Evolutionary conservation across 768 basidiomycete genomes (phyloP), one percentile per base, ranked within the genome.

Genomic region (Leucocoprinus sp.): DNA sequence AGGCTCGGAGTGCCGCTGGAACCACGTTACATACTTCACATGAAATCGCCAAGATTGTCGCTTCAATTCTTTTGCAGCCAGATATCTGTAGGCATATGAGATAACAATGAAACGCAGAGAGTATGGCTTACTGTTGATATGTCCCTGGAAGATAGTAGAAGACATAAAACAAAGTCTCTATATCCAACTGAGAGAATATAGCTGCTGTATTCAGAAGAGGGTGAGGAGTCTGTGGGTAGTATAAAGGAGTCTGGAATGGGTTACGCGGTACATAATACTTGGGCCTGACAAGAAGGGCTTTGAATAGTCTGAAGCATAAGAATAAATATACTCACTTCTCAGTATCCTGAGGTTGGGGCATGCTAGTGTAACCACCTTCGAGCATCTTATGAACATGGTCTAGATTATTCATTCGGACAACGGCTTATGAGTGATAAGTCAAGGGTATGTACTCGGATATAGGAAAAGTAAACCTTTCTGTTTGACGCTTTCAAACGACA

Each of bases 11-110:
- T 96, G 91, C 28, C 96, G 80, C 64, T 98, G 96, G 79, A 99
- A 99, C 93, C 96, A 99, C 23, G 96, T 99, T 50, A 99, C 69
- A 61, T 97, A 99, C 66, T 98, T 97, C 50, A 97, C 89, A 64
- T 99, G 96, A 74, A 98, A 99, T 39, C 96, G 82, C 96, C 96
- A 99, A 31, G 91, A 93, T 61, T 97, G 95, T 40, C 87, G 77
- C 69, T 98, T 98, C 52, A 99, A 72, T 64, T 99, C 96, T 59
- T 90, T 91, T 4, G 96, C 96, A 1, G 96, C 93, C 40, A 97
- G 80, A 64, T 84, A 95, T 66, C 92, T 95, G 48, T 12, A 39
- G 31, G 27, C 35, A 22, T 46, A 39, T 35, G 44, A 28, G 43
- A 39, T 36, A 7, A 9, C 12, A 8, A 19, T 19, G 17, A 4